Conservation (phyloP, 306 rosid genomes). For the Cucumis cinereus region DNA sequence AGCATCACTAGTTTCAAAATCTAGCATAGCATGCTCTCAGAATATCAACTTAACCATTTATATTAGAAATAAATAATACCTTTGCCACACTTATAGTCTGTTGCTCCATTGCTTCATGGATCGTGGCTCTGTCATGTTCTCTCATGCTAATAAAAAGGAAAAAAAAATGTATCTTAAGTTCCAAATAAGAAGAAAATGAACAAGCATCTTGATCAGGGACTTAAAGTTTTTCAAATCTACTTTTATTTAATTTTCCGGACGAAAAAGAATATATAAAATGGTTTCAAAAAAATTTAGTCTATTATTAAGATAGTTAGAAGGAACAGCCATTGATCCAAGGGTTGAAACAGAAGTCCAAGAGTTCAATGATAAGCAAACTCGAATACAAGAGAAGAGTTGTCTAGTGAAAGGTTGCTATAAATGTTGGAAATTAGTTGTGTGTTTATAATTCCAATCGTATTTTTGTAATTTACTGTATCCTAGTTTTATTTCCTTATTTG, state of each 20-base stretch:
- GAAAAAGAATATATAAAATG: background rate
- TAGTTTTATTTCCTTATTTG: too few species aligned
- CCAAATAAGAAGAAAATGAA: background rate
- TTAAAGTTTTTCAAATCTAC: background rate
- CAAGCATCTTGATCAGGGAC: background rate
- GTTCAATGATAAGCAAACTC: too few species aligned
- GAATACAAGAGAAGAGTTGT: background rate
- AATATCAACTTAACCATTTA: background rate
- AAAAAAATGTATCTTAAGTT: background rate
- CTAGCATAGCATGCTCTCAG: background rate
- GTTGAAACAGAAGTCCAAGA: too few species aligned
- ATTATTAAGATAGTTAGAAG: too few species aligned
- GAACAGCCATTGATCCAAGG: too few species aligned
- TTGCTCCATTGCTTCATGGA: slow-evolving; percentile 99
- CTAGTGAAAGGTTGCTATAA: background rate
- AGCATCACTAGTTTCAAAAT: background rate
- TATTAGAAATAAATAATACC: slow-evolving; percentile 29
- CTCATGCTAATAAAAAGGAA: slow-evolving; percentile 51
- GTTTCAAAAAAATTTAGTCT: background rate
- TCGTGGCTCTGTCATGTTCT: slow-evolving; percentile 95
- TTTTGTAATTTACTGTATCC: too few species aligned
- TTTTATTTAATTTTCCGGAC: background rate
- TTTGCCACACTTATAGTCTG: slow-evolving; percentile 98
- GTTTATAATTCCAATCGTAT: too few species aligned
- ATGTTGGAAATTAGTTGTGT: too few species aligned